Conservation (phyloP, 176 grass and related monocot species). For the Cenchrus americanus region DNA sequence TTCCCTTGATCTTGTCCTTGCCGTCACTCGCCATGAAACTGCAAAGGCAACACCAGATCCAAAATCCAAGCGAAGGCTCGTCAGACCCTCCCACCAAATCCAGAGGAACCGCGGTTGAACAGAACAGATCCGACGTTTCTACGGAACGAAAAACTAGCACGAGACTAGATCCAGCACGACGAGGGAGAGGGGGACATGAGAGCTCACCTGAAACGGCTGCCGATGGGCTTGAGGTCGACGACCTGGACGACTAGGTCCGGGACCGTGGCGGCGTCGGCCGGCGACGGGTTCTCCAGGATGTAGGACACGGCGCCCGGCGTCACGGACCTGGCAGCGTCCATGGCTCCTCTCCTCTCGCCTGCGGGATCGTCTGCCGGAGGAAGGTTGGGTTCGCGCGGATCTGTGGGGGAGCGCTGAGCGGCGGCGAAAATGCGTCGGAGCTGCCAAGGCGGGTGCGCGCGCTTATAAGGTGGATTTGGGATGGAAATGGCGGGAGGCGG, state of each 20-base stretch:
- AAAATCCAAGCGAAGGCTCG: background rate
- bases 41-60: slow-evolving; percentile 33
- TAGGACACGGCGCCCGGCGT: slow-evolving; percentile 64
- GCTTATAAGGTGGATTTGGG: slow-evolving; percentile 44
- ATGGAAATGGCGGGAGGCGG: slow-evolving; percentile 34
- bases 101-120: background rate
- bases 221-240: slow-evolving; percentile 87
- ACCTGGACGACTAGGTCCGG: slow-evolving; percentile 81
- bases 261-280: slow-evolving; percentile 41
- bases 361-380: background rate
- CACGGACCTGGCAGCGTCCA: slow-evolving; percentile 49
- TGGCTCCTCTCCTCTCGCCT: slow-evolving; percentile 32
- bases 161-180: background rate
- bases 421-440: slow-evolving; percentile 40
- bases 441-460: slow-evolving; percentile 27
- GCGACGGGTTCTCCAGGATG: slow-evolving; percentile 58
- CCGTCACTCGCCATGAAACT: slow-evolving; percentile 94
- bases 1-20: slow-evolving; percentile 75
- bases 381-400: slow-evolving; percentile 7
- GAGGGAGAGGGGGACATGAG: background rate
- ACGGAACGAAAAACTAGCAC: background rate
- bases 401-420: slow-evolving; percentile 3
- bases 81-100: background rate
- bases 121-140: background rate
- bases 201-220: slow-evolving; percentile 76